Conservation (phyloP, 1,284 basidiomycete species). For the Ganoderma lingzhi region DNA sequence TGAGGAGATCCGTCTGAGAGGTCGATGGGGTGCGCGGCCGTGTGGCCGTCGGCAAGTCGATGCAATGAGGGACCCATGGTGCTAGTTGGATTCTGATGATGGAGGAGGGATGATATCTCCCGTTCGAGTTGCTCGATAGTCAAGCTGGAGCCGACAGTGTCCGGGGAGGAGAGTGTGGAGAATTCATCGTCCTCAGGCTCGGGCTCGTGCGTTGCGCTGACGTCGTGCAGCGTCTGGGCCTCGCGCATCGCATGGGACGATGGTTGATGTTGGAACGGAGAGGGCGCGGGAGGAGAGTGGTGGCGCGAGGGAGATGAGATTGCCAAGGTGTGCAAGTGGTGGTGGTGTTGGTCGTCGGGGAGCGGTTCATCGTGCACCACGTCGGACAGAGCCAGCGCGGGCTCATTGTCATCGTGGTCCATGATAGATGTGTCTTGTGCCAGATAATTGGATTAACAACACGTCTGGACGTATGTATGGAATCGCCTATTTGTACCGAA, state of each 20-base stretch:
- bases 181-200: slow-evolving; percentile 32
- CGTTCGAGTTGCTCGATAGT: slow-evolving; percentile 77
- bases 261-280: slow-evolving; percentile 44
- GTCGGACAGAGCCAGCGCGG: slow-evolving; percentile 75
- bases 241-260: slow-evolving; percentile 24
- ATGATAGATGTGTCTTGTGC: slow-evolving; percentile 43
- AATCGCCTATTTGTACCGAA: slow-evolving; percentile 8
- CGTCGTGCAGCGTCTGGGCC: slow-evolving; percentile 12
- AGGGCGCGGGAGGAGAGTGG: slow-evolving; percentile 35
- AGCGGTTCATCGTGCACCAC: slow-evolving; percentile 80
- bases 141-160: slow-evolving; percentile 49
- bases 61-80: slow-evolving; percentile 62
- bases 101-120: slow-evolving; percentile 74
- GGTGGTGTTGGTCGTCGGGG: slow-evolving; percentile 46
- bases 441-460: slow-evolving; percentile 1
- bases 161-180: slow-evolving; percentile 37
- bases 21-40: slow-evolving; percentile 21
- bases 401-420: slow-evolving; percentile 61
- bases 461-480: slow-evolving; percentile 20
- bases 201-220: slow-evolving; percentile 12
- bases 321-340: slow-evolving; percentile 34
- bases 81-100: slow-evolving; percentile 72
- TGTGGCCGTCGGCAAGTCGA: slow-evolving; percentile 23
- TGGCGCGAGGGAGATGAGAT: slow-evolving; percentile 35
- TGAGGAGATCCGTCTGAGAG: slow-evolving; percentile 11